Evolutionary conservation across 164 flowering plant genomes (phyloP), one percentile per base, ranked within the genome.

Genomic region (Euptelea pleiosperma): DNA sequence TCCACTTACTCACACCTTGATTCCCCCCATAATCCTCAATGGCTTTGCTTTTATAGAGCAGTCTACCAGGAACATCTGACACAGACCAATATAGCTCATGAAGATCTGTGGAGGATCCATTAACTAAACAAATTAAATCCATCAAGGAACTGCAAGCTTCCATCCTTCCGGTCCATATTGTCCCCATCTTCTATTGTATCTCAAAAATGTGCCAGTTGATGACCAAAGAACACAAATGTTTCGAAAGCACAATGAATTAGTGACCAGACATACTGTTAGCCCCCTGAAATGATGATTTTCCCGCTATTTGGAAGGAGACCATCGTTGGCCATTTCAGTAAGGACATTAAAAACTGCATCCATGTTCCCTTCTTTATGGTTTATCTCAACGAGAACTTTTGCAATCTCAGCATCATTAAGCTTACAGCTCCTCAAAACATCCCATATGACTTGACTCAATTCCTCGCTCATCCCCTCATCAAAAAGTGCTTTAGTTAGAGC

Each of bases 301-400:
- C 72, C 76, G 51, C 85, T 73, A 40, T 78, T 71, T 26, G 98
- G 98, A 61, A 87, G 87, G 56, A 91, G 77, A 30, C 92, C 96
- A 73, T 82, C 83, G 55, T 70, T 83, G 3, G 87, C 91, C 96
- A 91, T 89, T 53, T 83, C 84, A 37, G 71, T 48, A 28, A 91
- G 82, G 55, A 81, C 73, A 67, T 73, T 63, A 30, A 91, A 55
- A 55, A 81, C 89, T 1, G 71, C 90, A 68, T 82, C 81, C 82
- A 81, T 77, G 63, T 91, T 83, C 28, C 96, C 95, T 76, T 89
- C 92, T 70, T 73, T 87, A 42, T 74, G 75, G 73, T 89, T 87
- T 55, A 81, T 70, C 63, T 89, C 83, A 9, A 89, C 79, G 46
- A 89, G 86, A 21, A 68, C 79, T 70, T 85, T 89, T 3, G 84